A percentile compares a stretch with the other conserved stretches of the same genome.
Conservation (phyloP, 768 basidiomycete genomes). For the Fomitopsis pulvina region DNA sequence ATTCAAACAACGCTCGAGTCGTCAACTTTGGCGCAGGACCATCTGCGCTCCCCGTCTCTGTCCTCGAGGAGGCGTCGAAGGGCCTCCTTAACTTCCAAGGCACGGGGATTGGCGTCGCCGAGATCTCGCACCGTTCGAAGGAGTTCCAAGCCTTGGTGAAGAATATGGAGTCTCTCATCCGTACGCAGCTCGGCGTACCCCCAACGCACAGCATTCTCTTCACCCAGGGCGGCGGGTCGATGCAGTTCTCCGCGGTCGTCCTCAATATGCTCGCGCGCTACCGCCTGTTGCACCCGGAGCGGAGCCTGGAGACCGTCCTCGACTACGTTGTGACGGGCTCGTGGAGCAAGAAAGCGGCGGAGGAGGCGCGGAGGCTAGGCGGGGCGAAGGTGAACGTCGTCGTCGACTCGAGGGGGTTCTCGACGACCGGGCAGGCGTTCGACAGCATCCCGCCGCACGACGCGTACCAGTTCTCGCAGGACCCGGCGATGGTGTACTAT, state of each 20-base stretch:
- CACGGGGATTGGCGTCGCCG: constrained; percentile 93
- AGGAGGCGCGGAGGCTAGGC: constrained; percentile 72
- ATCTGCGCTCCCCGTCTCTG: constrained; percentile 81
- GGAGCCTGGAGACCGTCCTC: constrained; percentile 47
- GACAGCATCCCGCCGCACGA: constrained; percentile 73
- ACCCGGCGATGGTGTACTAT: constrained; percentile 91
- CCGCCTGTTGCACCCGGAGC: constrained; percentile 63
- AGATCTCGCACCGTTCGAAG: constrained; percentile 92
- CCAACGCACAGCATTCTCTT: constrained; percentile 82
- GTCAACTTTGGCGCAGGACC: constrained; percentile 96
- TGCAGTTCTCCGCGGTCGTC: constrained; percentile 88
- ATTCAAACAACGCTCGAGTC: constrained; percentile 33
- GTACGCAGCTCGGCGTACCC: constrained; percentile 76
- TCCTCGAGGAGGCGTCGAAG: constrained; percentile 74
- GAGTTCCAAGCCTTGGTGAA: constrained; percentile 73
- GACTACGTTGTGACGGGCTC: constrained; percentile 93
- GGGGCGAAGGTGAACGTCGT: constrained; percentile 59
- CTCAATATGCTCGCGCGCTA: constrained; percentile 88
- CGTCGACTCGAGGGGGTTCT: constrained; percentile 58
- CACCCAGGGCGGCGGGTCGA: constrained; percentile 90
- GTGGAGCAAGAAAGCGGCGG: constrained; percentile 83
- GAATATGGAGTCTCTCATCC: constrained; percentile 57
- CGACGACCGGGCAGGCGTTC: constrained; percentile 62
- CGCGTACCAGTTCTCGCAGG: constrained; percentile 69
- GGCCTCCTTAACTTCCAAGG: constrained; percentile 87